Percentiles rank a stretch among this genome's conserved stretches.
Conservation (phyloP, 208 protist genomes). For the Leishmania aethiopica region DNA sequence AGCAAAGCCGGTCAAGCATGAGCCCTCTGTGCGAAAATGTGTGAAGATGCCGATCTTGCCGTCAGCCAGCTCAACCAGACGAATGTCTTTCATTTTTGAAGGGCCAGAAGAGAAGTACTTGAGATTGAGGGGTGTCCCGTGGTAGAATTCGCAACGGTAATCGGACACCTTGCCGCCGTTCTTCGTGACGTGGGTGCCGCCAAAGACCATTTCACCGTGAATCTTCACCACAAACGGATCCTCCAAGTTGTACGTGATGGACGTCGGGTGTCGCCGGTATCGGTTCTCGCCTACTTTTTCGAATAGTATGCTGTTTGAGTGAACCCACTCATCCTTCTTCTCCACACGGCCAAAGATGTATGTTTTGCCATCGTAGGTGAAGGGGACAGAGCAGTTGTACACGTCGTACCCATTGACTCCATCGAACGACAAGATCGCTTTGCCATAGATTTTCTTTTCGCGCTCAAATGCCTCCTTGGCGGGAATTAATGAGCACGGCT, state of each 20-base stretch:
- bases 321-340: constrained; percentile 56
- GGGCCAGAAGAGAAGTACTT: constrained; percentile 58
- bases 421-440: constrained; percentile 35
- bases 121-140: constrained; percentile 38
- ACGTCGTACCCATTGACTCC: constrained; percentile 52
- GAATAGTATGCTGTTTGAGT: constrained; percentile 54
- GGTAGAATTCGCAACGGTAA: constrained; percentile 68
- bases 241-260: constrained; percentile 53
- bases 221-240: constrained; percentile 66
- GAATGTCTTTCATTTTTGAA: constrained; percentile 64
- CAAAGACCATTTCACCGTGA: constrained; percentile 65
- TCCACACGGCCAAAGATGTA: constrained; percentile 68
- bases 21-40: constrained; percentile 50
- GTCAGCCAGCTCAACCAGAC: constrained; percentile 50
- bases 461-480: constrained; percentile 55
- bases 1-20: constrained; percentile 56
- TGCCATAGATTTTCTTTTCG: constrained; percentile 43
- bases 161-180: constrained; percentile 38
- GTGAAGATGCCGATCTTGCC: constrained; percentile 64
- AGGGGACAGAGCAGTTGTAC: constrained; percentile 72
- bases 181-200: constrained; percentile 58
- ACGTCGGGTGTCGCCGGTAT: constrained; percentile 29
- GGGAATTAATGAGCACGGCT: constrained; percentile 44
- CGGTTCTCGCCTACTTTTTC: constrained; percentile 46
- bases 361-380: constrained; percentile 51